Base-by-base conservation (phyloP, 1,139 yeast genomes). In the Eremothecium gossypii region DNA sequence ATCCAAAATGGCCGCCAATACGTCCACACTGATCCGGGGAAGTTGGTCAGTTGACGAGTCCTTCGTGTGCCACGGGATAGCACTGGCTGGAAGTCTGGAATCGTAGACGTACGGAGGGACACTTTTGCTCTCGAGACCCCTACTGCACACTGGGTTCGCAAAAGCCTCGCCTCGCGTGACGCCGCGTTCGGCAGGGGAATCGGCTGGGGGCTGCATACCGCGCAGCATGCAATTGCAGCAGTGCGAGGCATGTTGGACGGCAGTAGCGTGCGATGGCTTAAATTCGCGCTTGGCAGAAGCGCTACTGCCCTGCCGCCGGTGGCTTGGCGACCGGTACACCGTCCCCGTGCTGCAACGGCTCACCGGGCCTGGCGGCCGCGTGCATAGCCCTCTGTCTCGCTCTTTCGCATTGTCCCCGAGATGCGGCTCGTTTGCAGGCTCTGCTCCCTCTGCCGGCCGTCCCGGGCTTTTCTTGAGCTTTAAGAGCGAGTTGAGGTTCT, bases 11-110 rank as follows among this genome's bases (percentile, higher is more conserved):
- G 71, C 71, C 49, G 75, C 71, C 57, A 91, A 65, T 35, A 87
- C 81, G 33, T 70, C 71, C 27, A 77, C 79, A 41, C 72, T 73
- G 44, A 91, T 85, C 42, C 96, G 71, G 17, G 91, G 91, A 47
- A 87, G 74, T 27, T 77, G 70, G 58, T 85, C 95, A 46, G 77
- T 74, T 7, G 41, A 40, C 17, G 39, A 70, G 68, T 50, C 49
- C 13, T 45, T 47, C 28, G 38, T 48, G 36, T 50, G 45, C 26
- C 43, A 41, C 7, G 52, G 51, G 14, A 53, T 48, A 28, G 45
- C 46, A 13, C 49, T 45, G 7, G 38, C 39, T 12, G 41, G 36
- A 7, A 53, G 40, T 29, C 36, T 39, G 7, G 58, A 49, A 7
- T 46, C 42, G 32, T 34, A 45, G 10, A 38, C 34, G 10, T 39